These are phyloP conservation scores for Suaeda aralocaspica DNA, from an alignment of 148 eudicot genomes.

Conservation along the genomic window DNA sequence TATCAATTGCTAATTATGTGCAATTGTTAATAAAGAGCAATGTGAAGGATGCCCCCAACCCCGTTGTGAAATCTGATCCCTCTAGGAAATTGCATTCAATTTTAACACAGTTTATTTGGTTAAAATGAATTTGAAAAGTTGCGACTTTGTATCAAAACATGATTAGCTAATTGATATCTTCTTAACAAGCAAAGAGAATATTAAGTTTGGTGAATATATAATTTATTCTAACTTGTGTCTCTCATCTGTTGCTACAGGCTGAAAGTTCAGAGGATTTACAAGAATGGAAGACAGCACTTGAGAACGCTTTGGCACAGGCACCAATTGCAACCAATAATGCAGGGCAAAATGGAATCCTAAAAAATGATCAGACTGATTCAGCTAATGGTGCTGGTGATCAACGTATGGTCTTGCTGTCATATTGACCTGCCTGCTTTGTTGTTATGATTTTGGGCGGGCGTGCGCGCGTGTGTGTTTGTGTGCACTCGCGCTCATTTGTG, in stretches of 20 bases:
- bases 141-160: neutral
- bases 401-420: constrained; percentile 37
- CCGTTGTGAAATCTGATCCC: neutral
- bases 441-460: neutral
- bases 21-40: neutral
- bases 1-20: neutral
- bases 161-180: neutral
- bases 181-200: neutral
- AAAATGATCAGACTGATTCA: constrained; percentile 47
- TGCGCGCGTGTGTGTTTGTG: no score
- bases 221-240: neutral
- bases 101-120: neutral
- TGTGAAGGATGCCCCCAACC: neutral
- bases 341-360: constrained; percentile 61
- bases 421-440: neutral
- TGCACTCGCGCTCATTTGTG: neutral
- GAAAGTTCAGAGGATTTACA: constrained; percentile 79
- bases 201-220: neutral
- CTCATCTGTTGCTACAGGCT: constrained; percentile 47
- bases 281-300: constrained; percentile 93
- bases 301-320: constrained; percentile 82
- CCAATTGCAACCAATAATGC: constrained; percentile 55
- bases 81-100: neutral
- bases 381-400: constrained; percentile 55
- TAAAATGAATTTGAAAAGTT: neutral